phyloP scores from a whole-genome alignment of 169 alveolate genomes.

The Perkinsus olseni region DNA sequence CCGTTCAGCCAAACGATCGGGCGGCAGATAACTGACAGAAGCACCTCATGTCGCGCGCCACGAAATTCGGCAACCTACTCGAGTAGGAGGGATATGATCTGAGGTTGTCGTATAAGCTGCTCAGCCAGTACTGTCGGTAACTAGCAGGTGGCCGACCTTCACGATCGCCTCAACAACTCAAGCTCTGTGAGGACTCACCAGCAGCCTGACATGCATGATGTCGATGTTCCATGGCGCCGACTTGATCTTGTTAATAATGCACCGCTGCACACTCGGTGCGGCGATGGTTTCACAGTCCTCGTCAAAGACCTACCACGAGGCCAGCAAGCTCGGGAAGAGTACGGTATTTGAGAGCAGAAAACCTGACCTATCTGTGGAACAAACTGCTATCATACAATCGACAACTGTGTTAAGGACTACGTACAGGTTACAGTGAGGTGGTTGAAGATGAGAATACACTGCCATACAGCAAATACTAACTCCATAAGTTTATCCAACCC shows the following conservation, averaged over 20 bases:
- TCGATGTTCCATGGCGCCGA: not conserved
- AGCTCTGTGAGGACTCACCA: not conserved
- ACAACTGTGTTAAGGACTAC: too few species aligned
- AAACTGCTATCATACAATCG: too few species aligned
- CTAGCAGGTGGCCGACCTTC: not conserved
- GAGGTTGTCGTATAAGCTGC: not conserved
- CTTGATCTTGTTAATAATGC: not conserved
- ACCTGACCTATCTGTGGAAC: too few species aligned
- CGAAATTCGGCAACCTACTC: not conserved
- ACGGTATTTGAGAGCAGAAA: too few species aligned
- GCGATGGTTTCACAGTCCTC: not conserved
- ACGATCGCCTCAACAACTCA: not conserved
- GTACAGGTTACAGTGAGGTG: too few species aligned
- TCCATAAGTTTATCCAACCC: too few species aligned
- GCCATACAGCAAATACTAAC: too few species aligned
- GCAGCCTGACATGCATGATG: not conserved
- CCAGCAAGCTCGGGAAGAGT: not conserved
- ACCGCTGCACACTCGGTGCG: not conserved
- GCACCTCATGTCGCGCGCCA: not conserved
- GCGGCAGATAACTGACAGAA: not conserved
- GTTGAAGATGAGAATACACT: too few species aligned
- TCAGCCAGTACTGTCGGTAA: not conserved
- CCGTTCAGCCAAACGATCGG: not conserved
- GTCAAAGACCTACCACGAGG: not conserved
- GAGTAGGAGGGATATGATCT: not conserved